Evolutionary conservation across 148 eudicot genomes (phyloP).

Genomic region (Rhododendron mucronatum): DNA sequence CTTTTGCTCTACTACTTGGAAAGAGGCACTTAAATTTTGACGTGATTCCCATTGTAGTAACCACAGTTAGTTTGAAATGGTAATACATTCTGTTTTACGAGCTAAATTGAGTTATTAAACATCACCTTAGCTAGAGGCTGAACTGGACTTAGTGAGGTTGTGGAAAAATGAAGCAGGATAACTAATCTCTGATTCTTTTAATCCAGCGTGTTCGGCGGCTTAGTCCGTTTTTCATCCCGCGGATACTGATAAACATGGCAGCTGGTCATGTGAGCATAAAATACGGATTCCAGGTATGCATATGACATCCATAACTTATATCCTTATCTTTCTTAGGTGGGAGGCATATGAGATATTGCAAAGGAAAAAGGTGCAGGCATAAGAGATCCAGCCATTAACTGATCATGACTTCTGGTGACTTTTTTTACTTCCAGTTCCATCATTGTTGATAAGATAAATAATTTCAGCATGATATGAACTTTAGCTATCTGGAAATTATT

Average conservation of each 20-base stretch:
- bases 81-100: background rate
- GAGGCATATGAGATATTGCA: background rate
- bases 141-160: background rate
- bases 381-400: background rate
- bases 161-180: background rate
- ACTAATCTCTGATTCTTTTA: background rate
- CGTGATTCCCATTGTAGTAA: background rate
- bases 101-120: background rate
- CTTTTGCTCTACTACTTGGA: background rate
- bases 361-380: background rate
- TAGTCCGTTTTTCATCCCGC: slow-evolving; percentile 90
- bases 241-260: slow-evolving; percentile 96
- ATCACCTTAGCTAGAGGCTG: background rate
- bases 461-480: background rate
- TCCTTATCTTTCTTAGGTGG: background rate
- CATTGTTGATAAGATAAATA: background rate
- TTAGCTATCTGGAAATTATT: background rate
- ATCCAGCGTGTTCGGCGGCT: slow-evolving; percentile 81
- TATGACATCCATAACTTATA: background rate
- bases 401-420: background rate
- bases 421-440: background rate
- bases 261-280: slow-evolving; percentile 99
- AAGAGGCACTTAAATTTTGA: background rate
- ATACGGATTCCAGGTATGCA: slow-evolving; percentile 87
- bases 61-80: background rate